Evolutionary conservation across 1,284 basidiomycete species (phyloP).

Genomic region (Cerioporus squamosus): DNA sequence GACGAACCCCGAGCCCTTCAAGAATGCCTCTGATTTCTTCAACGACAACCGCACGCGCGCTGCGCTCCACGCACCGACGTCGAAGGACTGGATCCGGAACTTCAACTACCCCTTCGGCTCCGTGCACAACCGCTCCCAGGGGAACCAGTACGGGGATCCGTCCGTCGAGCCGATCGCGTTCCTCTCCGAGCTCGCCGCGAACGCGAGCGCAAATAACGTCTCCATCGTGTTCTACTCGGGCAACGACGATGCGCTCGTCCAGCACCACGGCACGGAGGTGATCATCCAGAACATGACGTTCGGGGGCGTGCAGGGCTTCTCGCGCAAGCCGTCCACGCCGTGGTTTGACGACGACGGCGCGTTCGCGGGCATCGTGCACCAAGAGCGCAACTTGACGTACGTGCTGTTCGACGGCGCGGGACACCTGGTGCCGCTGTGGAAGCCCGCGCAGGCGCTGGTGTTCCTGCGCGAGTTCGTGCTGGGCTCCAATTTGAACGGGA

Average conservation of each 20-base stretch:
- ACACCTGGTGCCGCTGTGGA: slow-evolving; percentile 35
- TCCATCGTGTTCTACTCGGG: slow-evolving; percentile 37
- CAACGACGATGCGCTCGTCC: slow-evolving; percentile 35
- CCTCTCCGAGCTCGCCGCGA: slow-evolving; percentile 33
- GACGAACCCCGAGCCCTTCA: slow-evolving; percentile 49
- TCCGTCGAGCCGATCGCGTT: slow-evolving; percentile 41
- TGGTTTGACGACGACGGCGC: slow-evolving; percentile 39
- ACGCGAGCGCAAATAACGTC: slow-evolving; percentile 32
- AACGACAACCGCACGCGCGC: slow-evolving; percentile 58
- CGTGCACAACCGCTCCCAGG: slow-evolving; percentile 17
- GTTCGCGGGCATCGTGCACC: slow-evolving; percentile 38
- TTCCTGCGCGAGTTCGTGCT: slow-evolving; percentile 38
- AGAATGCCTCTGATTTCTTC: slow-evolving; percentile 57
- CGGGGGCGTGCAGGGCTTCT: slow-evolving; percentile 70
- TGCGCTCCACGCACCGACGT: slow-evolving; percentile 71
- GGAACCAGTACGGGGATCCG: slow-evolving; percentile 43
- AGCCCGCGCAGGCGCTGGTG: slow-evolving; percentile 38
- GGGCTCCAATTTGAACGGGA: slow-evolving; percentile 34
- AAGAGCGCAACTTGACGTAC: slow-evolving; percentile 37
- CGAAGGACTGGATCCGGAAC: slow-evolving; percentile 53
- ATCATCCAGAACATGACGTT: slow-evolving; percentile 43
- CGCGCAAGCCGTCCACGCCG: slow-evolving; percentile 62
- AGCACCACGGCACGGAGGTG: slow-evolving; percentile 54
- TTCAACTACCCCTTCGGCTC: slow-evolving; percentile 57
- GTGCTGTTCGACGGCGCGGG: slow-evolving; percentile 36